Evolutionary conservation across 352 stramenopile species (phyloP).

Genomic region (Lagenidium sp.): DNA sequence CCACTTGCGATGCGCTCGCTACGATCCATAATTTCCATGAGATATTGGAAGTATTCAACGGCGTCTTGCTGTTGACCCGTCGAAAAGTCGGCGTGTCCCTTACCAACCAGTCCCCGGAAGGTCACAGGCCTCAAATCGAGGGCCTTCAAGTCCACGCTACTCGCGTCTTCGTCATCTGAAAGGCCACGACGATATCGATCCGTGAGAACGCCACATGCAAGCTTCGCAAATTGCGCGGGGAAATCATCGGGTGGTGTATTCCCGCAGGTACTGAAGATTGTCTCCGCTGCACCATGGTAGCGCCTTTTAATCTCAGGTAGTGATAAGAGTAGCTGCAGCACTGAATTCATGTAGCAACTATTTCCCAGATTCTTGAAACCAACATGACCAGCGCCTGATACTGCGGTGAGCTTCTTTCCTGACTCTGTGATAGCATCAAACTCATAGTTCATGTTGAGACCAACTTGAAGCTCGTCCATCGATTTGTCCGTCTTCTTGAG

Average conservation of each 20-base stretch:
- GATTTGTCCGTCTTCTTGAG: constrained; percentile 98
- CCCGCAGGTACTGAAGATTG: constrained; percentile 39
- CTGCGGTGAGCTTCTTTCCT: constrained; percentile 86
- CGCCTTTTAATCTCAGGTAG: constrained; percentile 65
- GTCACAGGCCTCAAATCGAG: constrained; percentile 79
- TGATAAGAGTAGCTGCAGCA: constrained; percentile 92
- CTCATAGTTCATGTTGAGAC: constrained; percentile 97
- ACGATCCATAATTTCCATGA: constrained; percentile 90
- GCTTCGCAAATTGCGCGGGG: constrained; percentile 89
- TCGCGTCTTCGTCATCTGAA: constrained; percentile 4
- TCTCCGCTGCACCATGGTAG: constrained; percentile 49
- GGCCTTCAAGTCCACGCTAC: constrained; percentile 14
- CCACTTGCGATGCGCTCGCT: constrained; percentile 54
- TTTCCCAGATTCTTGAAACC: constrained; percentile 99
- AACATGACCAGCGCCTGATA: constrained; percentile 89
- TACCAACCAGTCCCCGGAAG: constrained; percentile 93
- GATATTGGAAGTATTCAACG: constrained; percentile 95
- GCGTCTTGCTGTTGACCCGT: constrained; percentile 97
- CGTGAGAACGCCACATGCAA: constrained; percentile 81
- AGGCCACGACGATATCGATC: constrained; percentile 62
- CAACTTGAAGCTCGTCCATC: constrained; percentile 96
- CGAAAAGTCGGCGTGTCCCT: constrained; percentile 94
- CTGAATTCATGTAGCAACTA: constrained; percentile 99
- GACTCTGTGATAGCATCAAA: constrained; percentile 98
- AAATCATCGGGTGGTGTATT: constrained; percentile 56